Evolutionary conservation across 176 grass and related monocot species (phyloP).

Genomic region (Sorghum bicolor): DNA sequence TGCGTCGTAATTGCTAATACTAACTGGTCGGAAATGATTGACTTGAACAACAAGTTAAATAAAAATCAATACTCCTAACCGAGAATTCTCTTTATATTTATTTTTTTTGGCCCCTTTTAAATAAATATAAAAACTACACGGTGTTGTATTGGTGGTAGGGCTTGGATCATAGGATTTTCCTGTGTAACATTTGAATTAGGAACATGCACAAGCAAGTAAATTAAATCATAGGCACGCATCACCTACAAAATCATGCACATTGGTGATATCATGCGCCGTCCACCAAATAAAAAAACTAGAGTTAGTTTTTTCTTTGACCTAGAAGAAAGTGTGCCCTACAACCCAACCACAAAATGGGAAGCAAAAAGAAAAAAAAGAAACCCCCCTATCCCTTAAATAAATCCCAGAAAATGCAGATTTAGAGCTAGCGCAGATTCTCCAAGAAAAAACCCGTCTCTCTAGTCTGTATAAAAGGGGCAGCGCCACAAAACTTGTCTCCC

Average conservation of each 20-base stretch:
- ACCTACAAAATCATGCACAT: not conserved
- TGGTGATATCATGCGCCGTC: not conserved
- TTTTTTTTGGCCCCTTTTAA: not conserved
- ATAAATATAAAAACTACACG: not conserved
- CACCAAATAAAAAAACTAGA: not conserved
- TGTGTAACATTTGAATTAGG: not conserved
- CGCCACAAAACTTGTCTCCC: conserved; percentile 14
- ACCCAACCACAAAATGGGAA: conserved; percentile 7
- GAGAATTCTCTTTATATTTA: not conserved
- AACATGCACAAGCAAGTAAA: not conserved
- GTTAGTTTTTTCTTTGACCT: not conserved
- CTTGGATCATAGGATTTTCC: not conserved
- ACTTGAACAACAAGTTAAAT: not conserved
- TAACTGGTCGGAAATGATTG: not conserved
- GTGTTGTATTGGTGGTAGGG: not conserved
- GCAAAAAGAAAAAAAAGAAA: not conserved
- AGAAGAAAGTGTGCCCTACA: not conserved
- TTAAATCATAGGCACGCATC: not conserved
- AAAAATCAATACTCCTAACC: not conserved
- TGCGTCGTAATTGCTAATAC: not conserved
- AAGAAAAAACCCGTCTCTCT: not conserved
- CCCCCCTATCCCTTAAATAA: not conserved
- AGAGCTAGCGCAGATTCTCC: too few relatives aligned
- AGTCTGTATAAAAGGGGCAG: conserved; percentile 18
- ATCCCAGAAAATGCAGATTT: not conserved